Conservation (phyloP, 345 rosid species). For the Brassica napus region Da-Ae NC_063438.1:21304501-21305000, state of each 20-base stretch:
- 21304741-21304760: background rate
- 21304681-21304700: background rate
- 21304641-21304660: background rate
- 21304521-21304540: background rate
- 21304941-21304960: too few relatives aligned
- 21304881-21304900: too few relatives aligned
- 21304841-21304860: too few relatives aligned
- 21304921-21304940: too few relatives aligned
- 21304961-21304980: too few relatives aligned
- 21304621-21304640: background rate
- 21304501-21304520: background rate
- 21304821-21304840: too few relatives aligned
- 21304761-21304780: background rate
- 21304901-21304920: too few relatives aligned
- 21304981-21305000: too few relatives aligned
- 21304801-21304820: background rate
- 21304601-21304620: background rate
- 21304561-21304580: background rate
- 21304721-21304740: background rate
- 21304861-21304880: too few relatives aligned
- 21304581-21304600: background rate
- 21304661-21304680: background rate
- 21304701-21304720: background rate
- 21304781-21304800: background rate
- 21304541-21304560: background rate